Conservation (phyloP, 129 eudicot genomes). For the Artemisia tridentata region DNA sequence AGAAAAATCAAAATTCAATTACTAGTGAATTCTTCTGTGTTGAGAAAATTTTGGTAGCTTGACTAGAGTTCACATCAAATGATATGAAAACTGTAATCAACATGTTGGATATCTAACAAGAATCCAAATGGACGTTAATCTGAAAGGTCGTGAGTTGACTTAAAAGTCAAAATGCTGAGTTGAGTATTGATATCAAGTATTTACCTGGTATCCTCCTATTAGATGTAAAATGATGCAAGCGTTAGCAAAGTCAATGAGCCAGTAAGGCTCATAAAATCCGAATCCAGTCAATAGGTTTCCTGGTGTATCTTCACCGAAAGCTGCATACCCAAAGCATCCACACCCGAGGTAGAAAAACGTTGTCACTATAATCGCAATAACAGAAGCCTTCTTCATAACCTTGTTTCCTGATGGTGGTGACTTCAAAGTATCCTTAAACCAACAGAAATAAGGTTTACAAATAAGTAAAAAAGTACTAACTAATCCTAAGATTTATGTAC, state of each 20-base stretch:
- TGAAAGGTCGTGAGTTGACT: neutral
- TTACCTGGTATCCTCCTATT: conserved; percentile 88
- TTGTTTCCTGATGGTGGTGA: conserved; percentile 69
- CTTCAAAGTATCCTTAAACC: conserved; percentile 61
- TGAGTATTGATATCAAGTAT: neutral
- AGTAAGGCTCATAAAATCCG: conserved; percentile 74
- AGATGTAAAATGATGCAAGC: conserved; percentile 75
- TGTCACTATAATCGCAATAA: conserved; percentile 47
- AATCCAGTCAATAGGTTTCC: conserved; percentile 88
- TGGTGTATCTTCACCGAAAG: conserved; percentile 76
- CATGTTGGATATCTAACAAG: neutral
- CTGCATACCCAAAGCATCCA: conserved; percentile 88
- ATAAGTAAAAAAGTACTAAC: no score
- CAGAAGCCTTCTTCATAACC: conserved; percentile 72
- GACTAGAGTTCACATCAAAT: neutral
- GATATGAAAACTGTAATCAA: neutral
- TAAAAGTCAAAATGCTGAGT: conserved; percentile 12
- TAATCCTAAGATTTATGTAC: no score
- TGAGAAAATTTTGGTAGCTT: neutral
- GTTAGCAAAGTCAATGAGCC: conserved; percentile 89
- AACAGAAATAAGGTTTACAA: neutral
- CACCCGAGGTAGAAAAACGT: conserved; percentile 75
- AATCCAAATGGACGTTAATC: no score
- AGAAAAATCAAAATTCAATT: neutral
- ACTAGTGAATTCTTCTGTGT: neutral